Percentiles rank a stretch among this genome's conserved stretches.
These are phyloP conservation scores for Ogataea philodendri DNA, from an alignment of 805 yeast genomes.

Conservation along the genomic window DNA sequence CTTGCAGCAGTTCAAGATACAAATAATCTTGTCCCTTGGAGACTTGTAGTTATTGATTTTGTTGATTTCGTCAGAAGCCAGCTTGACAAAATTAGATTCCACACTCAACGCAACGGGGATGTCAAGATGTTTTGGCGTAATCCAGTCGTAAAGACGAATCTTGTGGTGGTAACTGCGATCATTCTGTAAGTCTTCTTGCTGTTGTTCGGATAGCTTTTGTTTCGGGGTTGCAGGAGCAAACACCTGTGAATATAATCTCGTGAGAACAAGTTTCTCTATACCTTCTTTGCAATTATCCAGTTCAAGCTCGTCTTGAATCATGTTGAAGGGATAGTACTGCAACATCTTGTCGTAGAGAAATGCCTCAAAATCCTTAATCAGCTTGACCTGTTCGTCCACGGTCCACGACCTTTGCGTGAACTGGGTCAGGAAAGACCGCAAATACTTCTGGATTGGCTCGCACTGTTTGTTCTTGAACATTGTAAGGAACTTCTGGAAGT, in stretches of 20 bases:
- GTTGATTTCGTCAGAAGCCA: constrained; percentile 71
- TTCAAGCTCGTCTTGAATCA: constrained; percentile 53
- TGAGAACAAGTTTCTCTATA: constrained; percentile 88
- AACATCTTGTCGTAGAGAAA: constrained; percentile 67
- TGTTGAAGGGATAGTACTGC: constrained; percentile 68
- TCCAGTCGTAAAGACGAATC: constrained; percentile 45
- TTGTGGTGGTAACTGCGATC: constrained; percentile 60
- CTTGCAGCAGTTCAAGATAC: constrained; percentile 87
- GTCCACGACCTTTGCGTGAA: constrained; percentile 71
- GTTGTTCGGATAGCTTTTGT: constrained; percentile 48
- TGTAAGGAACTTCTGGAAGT: constrained; percentile 75
- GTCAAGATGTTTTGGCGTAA: constrained; percentile 75
- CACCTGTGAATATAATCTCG: constrained; percentile 70
- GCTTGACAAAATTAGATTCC: constrained; percentile 51
- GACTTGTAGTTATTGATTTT: constrained; percentile 84
- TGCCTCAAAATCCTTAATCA: constrained; percentile 70
- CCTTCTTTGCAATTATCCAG: constrained; percentile 83
- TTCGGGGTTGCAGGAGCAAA: constrained; percentile 66
- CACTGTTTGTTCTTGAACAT: constrained; percentile 74
- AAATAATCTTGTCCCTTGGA: constrained; percentile 91
- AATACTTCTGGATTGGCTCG: constrained; percentile 83
- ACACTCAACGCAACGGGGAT: constrained; percentile 51
- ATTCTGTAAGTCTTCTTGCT: constrained; percentile 57
- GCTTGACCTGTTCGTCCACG: constrained; percentile 71
- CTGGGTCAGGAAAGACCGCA: constrained; percentile 78